A percentile compares a stretch with the other conserved stretches of the same genome.
Evolutionary conservation across 176 grass and related monocot species (phyloP).

Genomic region (Poa annua): DNA sequence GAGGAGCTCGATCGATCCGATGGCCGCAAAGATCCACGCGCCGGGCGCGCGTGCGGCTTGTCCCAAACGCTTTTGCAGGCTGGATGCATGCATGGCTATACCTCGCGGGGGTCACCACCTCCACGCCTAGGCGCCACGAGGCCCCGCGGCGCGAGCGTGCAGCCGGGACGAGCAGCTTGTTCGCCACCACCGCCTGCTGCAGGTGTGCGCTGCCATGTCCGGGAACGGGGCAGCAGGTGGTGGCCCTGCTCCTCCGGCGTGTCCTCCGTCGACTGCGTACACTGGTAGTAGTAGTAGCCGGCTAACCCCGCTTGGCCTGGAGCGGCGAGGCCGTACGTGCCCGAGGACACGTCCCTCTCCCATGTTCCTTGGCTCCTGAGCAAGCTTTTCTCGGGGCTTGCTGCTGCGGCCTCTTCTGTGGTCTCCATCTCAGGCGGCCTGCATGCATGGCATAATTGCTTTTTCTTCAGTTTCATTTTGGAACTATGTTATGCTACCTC

Average conservation of each 20-base stretch:
- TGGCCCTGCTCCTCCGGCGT: not conserved
- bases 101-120: constrained; percentile 9
- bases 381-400: not conserved
- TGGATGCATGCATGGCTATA: not conserved
- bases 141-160: not conserved
- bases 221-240: constrained; percentile 11
- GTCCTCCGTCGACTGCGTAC: constrained; percentile 20
- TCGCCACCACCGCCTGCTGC: constrained; percentile 24
- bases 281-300: not conserved
- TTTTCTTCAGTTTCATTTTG: not conserved
- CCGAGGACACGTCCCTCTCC: constrained; percentile 35
- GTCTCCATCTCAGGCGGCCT: constrained; percentile 33
- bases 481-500: not conserved
- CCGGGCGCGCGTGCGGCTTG: not conserved
- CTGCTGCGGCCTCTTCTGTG: not conserved
- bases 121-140: not conserved
- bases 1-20: not conserved
- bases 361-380: constrained; percentile 36
- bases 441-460: not conserved
- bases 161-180: not conserved
- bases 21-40: constrained; percentile 8
- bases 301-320: not conserved
- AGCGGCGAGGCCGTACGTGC: not conserved
- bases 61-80: not conserved
- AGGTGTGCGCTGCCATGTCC: constrained; percentile 26